Base-by-base conservation (phyloP, 176 grass and related monocot species). In the Microstegium vimineum region DNA sequence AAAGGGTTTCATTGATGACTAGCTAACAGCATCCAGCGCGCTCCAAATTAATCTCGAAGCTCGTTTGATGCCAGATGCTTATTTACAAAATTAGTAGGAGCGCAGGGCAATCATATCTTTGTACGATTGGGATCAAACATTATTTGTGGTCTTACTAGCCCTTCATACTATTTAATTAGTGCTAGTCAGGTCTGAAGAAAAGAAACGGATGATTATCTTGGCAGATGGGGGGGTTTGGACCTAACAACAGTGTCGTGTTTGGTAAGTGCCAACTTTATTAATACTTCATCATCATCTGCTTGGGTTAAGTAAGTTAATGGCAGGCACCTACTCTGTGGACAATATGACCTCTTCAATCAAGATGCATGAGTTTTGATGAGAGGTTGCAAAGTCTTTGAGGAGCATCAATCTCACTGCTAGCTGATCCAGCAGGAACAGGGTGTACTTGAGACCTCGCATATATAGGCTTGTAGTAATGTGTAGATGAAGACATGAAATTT, bases 261-360 rank as follows among this genome's bases (percentile, higher is more conserved):
- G 80, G 43, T 64, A 66, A 83, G 25, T 54, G 59, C 14, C 12
- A 76, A 35, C 73, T 51, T 12, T 8, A 33, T 20, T 1, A 2
- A 36, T 26, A n/a, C n/a, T n/a, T n/a, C n/a, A n/a, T 33, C 2
- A 71, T 51, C 23, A 20, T 36, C 36, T 80, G 43, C 37, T 15
- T 75, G 32, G 32, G 20, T 52, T 43, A 13, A 13, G 71, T 43
- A 13, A 13, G 71, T 74, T 72, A 40, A 76, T 22, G 5, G 6
- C 33, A 40, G 2, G 7, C 30, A 79, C 81, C 86, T 60, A 84
- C 69, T 61, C 11, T 22, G 43, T 32, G 49, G 87, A 75, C 10
- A 62, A 52, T 51, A 52, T 51, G 76, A 80, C 75, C 13, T 51
- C 60, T 54, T 6, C 20, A 73, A n/a, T n/a, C n/a, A n/a, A n/a